Percentiles rank a stretch among this genome's conserved stretches.
Evolutionary conservation across 2,329 filamentous ascomycete species (phyloP).

Genomic region (Colletotrichum phormii): DNA sequence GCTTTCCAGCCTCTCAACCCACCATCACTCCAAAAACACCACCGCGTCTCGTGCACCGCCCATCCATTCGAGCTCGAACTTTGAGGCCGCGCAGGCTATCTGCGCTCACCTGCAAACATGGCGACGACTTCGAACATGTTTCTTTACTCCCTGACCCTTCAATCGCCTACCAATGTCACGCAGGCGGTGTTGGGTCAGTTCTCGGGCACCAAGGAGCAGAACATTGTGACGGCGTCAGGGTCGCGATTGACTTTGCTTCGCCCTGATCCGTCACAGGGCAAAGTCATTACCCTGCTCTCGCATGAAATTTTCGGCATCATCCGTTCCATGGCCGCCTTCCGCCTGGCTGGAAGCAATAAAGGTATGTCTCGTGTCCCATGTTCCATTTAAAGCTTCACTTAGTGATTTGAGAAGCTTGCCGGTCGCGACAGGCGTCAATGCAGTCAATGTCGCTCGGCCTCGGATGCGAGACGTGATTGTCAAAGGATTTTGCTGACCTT

Average conservation of each 20-base stretch:
- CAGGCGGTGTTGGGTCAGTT: slow-evolving; percentile 96
- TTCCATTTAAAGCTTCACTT: slow-evolving; percentile 67
- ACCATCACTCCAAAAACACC: slow-evolving; percentile 27
- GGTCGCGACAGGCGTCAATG: slow-evolving; percentile 21
- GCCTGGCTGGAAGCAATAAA: slow-evolving; percentile 93
- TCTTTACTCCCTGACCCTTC: slow-evolving; percentile 96
- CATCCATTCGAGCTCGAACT: slow-evolving; percentile 36
- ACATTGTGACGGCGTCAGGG: slow-evolving; percentile 93
- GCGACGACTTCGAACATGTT: slow-evolving; percentile 99
- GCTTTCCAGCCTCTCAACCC: slow-evolving; percentile 33
- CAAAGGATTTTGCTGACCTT: slow-evolving; percentile 35
- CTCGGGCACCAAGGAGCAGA: slow-evolving; percentile 95
- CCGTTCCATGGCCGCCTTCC: slow-evolving; percentile 86
- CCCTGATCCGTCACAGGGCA: slow-evolving; percentile 86
- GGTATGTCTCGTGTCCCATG: slow-evolving; percentile 72
- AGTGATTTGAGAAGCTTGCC: slow-evolving; percentile 65
- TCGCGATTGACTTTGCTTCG: slow-evolving; percentile 90
- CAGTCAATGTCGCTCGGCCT: slow-evolving; percentile 12
- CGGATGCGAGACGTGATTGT: slow-evolving; percentile 19
- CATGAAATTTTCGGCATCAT: slow-evolving; percentile 98
- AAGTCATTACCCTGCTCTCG: slow-evolving; percentile 85
- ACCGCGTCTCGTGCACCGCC: slow-evolving; percentile 29
- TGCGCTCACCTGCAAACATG: slow-evolving; percentile 73
- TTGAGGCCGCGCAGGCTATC: slow-evolving; percentile 62
- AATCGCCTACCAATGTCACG: slow-evolving; percentile 88